A percentile compares a stretch with the other conserved stretches of the same genome.
Conservation (phyloP, 352 stramenopile species). For the Globisporangium solare region DNA sequence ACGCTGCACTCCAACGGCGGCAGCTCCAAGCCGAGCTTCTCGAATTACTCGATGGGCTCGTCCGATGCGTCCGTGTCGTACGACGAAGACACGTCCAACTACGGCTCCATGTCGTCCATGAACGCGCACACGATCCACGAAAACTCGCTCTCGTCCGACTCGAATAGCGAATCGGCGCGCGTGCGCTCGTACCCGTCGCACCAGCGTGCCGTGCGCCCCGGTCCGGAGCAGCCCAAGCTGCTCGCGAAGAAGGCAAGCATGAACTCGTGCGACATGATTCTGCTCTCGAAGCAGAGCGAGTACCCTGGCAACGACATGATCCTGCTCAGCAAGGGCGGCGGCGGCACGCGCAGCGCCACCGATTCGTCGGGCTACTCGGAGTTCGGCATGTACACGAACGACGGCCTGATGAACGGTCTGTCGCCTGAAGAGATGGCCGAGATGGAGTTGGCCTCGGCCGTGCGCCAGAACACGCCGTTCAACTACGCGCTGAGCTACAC, state of each 20-base stretch:
- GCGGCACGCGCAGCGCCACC: slow-evolving; percentile 2
- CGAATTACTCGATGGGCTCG: slow-evolving; percentile 40
- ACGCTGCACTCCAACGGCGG: slow-evolving; percentile 14
- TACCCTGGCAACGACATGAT: slow-evolving; percentile 47
- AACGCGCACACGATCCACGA: slow-evolving; percentile 27
- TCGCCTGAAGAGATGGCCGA: slow-evolving; percentile 48
- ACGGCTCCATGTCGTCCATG: slow-evolving; percentile 23
- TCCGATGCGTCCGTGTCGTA: slow-evolving; percentile 42
- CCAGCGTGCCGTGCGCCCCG: neutral
- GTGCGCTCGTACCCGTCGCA: slow-evolving; percentile 9
- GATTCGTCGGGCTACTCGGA: slow-evolving; percentile 32
- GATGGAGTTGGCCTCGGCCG: slow-evolving; percentile 57
- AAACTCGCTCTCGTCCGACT: slow-evolving; percentile 54
- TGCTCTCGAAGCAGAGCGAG: slow-evolving; percentile 17
- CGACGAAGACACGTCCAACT: slow-evolving; percentile 35
- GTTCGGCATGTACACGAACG: slow-evolving; percentile 36
- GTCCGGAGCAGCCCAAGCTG: slow-evolving; percentile 19
- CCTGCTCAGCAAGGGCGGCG: slow-evolving; percentile 25
- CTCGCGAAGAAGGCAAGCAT: slow-evolving; percentile 16
- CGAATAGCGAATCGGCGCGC: slow-evolving; percentile 39
- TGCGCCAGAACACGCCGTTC: slow-evolving; percentile 74
- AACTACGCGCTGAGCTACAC: slow-evolving; percentile 79
- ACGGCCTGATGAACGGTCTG: slow-evolving; percentile 21
- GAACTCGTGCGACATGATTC: slow-evolving; percentile 23
- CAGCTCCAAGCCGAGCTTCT: slow-evolving; percentile 45